Base-by-base conservation (phyloP, 257 asterid species). In the Solanum rostratum region DNA sequence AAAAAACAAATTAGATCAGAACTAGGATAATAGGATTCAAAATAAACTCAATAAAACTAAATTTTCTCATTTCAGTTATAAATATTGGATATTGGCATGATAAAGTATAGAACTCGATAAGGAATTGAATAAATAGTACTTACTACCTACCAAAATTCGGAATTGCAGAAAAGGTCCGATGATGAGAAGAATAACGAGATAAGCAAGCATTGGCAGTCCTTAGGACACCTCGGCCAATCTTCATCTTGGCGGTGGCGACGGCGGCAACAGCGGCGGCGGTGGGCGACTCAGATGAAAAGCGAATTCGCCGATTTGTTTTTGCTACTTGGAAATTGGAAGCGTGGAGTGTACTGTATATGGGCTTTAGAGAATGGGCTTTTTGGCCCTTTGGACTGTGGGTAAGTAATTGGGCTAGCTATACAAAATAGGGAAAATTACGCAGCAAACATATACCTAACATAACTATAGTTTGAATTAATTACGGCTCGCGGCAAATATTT, bases 151-250 rank as follows among this genome's bases (percentile, higher is more conserved):
- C 85, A 30, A 66, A 33, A 49, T 45, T 27, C 15, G 68, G 81
- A 83, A 65, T 30, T 15, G 85, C 60, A 30, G 85, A 83, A 83
- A 83, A 68, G 66, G 81, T 83, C 19, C 85, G 68, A 50, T 39
- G 10, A 15, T 46, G 41, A 54, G n/a, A 4, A 24, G 78, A 49
- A 33, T 37, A 63, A 27, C 85, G 79, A 83, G 80, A 83, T 46
- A 83, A 19, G 33, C 69, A 71, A 68, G 68, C 68, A 83, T 68
- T 68, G 29, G 66, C 68, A 83, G 74, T 46, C 45, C 60, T 5
- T 73, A 68, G 7, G 15, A 68, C 24, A 62, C 79, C 8, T 24
- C 18, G 79, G 22, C n/a, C 39, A 83, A 30, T 7, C 63, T 52
- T 83, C 85, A 83, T 73, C 53, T 76, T 82, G 66, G 37, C 59